Conservation (phyloP, 192 early-diverging fungal species). For the Backusella australiensis region DNA sequence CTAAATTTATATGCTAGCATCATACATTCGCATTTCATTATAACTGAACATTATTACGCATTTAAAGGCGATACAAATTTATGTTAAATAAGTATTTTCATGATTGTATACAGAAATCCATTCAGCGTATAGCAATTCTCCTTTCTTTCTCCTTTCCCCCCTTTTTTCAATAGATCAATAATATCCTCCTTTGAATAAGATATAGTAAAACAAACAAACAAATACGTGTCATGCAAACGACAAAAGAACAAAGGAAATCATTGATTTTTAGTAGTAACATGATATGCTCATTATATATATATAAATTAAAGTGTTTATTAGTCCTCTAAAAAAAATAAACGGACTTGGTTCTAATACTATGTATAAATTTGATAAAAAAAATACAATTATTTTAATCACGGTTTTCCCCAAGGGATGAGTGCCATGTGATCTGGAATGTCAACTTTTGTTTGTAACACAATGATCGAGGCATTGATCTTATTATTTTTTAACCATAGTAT, state of each 20-base stretch:
- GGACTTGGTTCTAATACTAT: not conserved
- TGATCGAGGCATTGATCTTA: not conserved
- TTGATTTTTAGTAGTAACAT: not conserved
- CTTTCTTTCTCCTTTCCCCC: not conserved
- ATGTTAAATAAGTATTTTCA: not conserved
- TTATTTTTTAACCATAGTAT: not conserved
- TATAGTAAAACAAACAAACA: not conserved
- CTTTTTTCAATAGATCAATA: not conserved
- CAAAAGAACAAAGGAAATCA: constrained; percentile 5
- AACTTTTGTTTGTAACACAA: not conserved
- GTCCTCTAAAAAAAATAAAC: not conserved
- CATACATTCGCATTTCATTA: not conserved
- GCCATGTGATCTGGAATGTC: not conserved
- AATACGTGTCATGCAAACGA: not conserved
- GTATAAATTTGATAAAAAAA: not conserved
- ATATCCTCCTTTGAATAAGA: not conserved
- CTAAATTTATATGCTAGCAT: not conserved
- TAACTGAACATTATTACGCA: not conserved
- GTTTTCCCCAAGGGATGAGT: not conserved
- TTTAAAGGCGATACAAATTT: not conserved
- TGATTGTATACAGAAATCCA: not conserved
- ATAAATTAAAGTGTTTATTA: not conserved
- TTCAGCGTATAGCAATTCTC: not conserved
- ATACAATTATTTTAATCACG: not conserved
- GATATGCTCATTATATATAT: not conserved